Conservation (phyloP, 2,329 filamentous ascomycete species). For the Botryosphaeria dothidea region DNA sequence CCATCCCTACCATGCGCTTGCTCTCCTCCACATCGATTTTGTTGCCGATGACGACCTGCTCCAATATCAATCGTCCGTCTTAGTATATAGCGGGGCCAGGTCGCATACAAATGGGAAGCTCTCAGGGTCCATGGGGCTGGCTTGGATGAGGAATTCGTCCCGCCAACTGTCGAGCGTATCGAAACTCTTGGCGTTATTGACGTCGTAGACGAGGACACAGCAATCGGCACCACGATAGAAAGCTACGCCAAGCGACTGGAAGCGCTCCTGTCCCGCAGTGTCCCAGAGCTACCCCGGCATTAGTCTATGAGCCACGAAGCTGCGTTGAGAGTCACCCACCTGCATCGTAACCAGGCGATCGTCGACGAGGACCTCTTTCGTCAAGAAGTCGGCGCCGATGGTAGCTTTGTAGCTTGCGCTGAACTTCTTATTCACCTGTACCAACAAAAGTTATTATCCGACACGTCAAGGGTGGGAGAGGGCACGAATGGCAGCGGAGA, state of each 20-base stretch:
- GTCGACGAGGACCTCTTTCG: conserved; percentile 95
- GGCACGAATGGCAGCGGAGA: neutral
- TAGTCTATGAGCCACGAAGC: conserved; percentile 23
- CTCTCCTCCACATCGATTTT: conserved; percentile 99
- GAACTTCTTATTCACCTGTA: conserved; percentile 99
- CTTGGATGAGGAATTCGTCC: conserved; percentile 97
- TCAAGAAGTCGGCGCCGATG: conserved; percentile 97
- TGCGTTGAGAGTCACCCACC: conserved; percentile 50
- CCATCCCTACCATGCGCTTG: conserved; percentile 75
- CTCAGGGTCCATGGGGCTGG: conserved; percentile 91
- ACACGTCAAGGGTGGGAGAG: neutral
- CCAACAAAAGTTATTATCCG: neutral
- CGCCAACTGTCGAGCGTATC: conserved; percentile 98
- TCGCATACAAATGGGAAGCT: conserved; percentile 90
- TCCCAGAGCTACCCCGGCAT: conserved; percentile 77
- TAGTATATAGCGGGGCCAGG: neutral
- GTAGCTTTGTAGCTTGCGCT: conserved; percentile 99
- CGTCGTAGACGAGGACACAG: conserved; percentile 96
- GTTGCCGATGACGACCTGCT: conserved; percentile 89
- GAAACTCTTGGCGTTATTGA: conserved; percentile 99
- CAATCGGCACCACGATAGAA: conserved; percentile 98
- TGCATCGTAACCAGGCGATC: conserved; percentile 98
- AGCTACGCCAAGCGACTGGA: conserved; percentile 93
- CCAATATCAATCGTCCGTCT: conserved; percentile 22
- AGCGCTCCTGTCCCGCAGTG: conserved; percentile 94